Conservation (phyloP, 2,329 filamentous ascomycete species). For the Ophiostoma perfectum region DNA sequence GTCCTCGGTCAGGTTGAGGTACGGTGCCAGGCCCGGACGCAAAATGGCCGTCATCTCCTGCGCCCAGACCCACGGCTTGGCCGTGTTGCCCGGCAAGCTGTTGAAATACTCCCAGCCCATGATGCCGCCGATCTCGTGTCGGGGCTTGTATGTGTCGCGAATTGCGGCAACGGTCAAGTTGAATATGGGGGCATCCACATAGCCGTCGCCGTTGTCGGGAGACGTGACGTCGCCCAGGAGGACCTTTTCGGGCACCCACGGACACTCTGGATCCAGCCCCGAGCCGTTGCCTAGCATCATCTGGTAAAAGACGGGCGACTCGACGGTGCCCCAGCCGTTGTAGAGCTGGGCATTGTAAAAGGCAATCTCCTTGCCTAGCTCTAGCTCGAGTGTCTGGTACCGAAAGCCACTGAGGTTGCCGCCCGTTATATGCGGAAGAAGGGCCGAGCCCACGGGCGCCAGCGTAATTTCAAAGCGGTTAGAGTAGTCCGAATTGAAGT, state of each 20-base stretch:
- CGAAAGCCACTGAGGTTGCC: conserved; percentile 61
- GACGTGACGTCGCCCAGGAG: conserved; percentile 79
- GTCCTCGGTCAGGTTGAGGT: not conserved
- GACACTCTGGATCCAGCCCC: not conserved
- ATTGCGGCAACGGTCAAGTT: conserved; percentile 41
- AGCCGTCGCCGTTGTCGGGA: conserved; percentile 61
- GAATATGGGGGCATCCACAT: conserved; percentile 45
- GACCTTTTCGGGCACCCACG: conserved; percentile 65
- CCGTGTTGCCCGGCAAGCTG: conserved; percentile 58
- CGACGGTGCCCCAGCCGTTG: conserved; percentile 70
- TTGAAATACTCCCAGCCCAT: conserved; percentile 98
- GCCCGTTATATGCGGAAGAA: conserved; percentile 46
- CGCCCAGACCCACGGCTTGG: conserved; percentile 73
- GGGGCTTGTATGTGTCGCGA: conserved; percentile 56
- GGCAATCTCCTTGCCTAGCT: conserved; percentile 52
- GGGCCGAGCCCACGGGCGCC: conserved; percentile 69
- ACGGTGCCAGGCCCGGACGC: conserved; percentile 29
- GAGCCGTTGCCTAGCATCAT: conserved; percentile 50
- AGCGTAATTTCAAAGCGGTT: conserved; percentile 64
- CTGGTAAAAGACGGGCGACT: conserved; percentile 45
- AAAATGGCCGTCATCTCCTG: conserved; percentile 53
- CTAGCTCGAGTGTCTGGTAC: conserved; percentile 68
- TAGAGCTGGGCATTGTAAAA: conserved; percentile 95
- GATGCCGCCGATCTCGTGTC: conserved; percentile 65
- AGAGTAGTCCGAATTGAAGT: conserved; percentile 42